Base-by-base conservation (phyloP, 2,329 filamentous ascomycete genomes). In the Aspergillus sp. region DNA sequence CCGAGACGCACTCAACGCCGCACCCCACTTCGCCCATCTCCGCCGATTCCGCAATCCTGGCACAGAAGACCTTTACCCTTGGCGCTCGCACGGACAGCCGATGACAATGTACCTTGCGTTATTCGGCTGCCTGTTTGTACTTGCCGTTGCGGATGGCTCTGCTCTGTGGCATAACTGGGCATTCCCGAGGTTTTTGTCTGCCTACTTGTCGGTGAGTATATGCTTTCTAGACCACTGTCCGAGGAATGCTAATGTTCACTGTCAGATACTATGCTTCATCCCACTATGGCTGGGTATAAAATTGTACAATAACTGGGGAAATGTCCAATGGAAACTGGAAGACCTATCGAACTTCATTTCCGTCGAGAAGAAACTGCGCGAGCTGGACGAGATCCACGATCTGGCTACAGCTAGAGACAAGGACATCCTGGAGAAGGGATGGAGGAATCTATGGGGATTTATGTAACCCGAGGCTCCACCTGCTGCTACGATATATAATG, bases 41-140 rank as follows among this genome's bases (percentile, higher is more conserved):
- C 52, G 57, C 41, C 57, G 61, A 8, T 61, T 64, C 11, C 56
- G 24, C 9, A 52, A 47, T 7, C 51, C 39, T 9, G 46, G 45
- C 33, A 27, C 17, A 14, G 50, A 54, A 23, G 58, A 70, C 52
- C 68, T 74, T 49, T 78, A 77, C 45, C 75, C 76, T 0, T 78
- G 75, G 56, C 70, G 72, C 12, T 72, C 74, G 46, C 72, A 76
- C 35, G 69, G 67, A 1, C 77, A 78, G 57, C 76, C 76, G 0
- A 48, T 75, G 4, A 64, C 73, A 0, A 73, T 71, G 7, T 76
- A 74, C 50, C 35, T 72, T 2, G 74, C 74, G 1, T 55, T 78
- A 1, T 31, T 53, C 1, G 75, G 70, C 0, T 78, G 75, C 41
- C 46, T 77, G 1, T 69, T 75, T 53, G 61, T 77, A 8, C 60